Percentiles rank a stretch among this genome's conserved stretches.
Conservation (phyloP, 352 stramenopile genomes). For the Phytopythium litorale region DNA sequence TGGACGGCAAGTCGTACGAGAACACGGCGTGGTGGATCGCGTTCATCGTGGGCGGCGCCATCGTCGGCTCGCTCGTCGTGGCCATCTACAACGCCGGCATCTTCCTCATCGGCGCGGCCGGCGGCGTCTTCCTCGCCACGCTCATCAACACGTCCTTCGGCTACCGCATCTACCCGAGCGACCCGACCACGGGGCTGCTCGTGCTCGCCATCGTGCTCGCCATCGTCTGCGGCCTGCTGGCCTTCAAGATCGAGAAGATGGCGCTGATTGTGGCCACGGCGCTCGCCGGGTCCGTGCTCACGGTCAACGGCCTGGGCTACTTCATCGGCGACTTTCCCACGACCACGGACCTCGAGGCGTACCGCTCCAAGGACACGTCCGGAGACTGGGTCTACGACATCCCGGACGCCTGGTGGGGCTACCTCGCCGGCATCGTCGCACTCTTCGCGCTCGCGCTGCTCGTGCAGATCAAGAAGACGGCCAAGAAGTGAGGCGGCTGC, state of each 20-base stretch:
- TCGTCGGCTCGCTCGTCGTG: constrained; percentile 47
- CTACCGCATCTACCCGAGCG: constrained; percentile 45
- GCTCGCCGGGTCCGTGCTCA: constrained; percentile 37
- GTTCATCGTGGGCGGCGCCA: constrained; percentile 43
- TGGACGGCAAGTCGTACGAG: constrained; percentile 40
- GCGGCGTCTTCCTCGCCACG: constrained; percentile 35
- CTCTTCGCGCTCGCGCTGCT: constrained; percentile 38
- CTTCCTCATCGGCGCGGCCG: constrained; percentile 44
- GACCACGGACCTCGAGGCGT: constrained; percentile 30
- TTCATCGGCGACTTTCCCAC: constrained; percentile 53
- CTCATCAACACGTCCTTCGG: constrained; percentile 47
- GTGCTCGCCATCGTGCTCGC: constrained; percentile 40
- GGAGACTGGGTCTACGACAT: constrained; percentile 43
- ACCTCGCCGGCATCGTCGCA: constrained; percentile 37
- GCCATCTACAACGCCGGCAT: constrained; percentile 45
- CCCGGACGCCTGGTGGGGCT: constrained; percentile 49
- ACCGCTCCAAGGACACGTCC: constrained; percentile 25
- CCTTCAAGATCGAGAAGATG: constrained; percentile 39
- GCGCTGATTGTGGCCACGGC: constrained; percentile 57
- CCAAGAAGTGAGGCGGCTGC: constrained; percentile 19
- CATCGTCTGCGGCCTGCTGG: constrained; percentile 36
- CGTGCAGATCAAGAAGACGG: constrained; percentile 58
- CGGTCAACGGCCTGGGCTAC: constrained; percentile 55
- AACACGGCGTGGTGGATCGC: constrained; percentile 44
- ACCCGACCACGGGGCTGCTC: constrained; percentile 36